Base-by-base conservation (phyloP, 306 rosid genomes). In the Benincasa hispida region DNA sequence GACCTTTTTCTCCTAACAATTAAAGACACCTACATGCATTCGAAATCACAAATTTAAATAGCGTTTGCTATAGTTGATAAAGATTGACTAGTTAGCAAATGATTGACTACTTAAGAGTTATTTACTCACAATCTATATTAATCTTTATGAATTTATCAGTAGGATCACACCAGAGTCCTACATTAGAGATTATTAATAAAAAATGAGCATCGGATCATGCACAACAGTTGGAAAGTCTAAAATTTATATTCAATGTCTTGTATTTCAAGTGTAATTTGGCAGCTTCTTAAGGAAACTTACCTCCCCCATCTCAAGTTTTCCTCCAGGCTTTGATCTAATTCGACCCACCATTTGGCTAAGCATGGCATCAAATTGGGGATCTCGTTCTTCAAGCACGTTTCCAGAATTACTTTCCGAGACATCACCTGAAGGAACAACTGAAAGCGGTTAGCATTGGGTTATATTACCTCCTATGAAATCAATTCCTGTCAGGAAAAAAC, bases 291-390 rank as follows among this genome's bases (percentile, higher is more conserved):
- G 77, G 41, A 67, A 70, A 84, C 97, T 86, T 79, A 95, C 99
- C 97, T 90, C 98, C 17, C 98, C 97, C 98, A 95, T 90, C 87
- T 92, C 96, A 47, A 80, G 82, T 84, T 88, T 95, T 35, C 97
- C 92, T 55, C 98, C 98, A 32, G 99, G 91, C 84, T 95, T 95
- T 50, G 99, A 45, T 78, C 27, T 72, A 70, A 92, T 90, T 74
- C 92, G 87, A 47, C 99, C 98, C 70, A 79, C 86, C 99, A 95
- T 95, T 72, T 89, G 90, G 83, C 89, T 86, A 30, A 95, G 99
- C 98, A 95, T 92, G 51, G 86, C 91, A 55, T 92, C 99, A 81
- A 75, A 95, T 34, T 84, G 85, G 7, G 88, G 91, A 78, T 95
- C 97, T 81, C 89, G 84, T 65, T 88, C 93, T 86, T 92, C 98